Conservation (phyloP, 192 early-diverging fungal genomes). For the Entomortierella chlamydospora region DNA sequence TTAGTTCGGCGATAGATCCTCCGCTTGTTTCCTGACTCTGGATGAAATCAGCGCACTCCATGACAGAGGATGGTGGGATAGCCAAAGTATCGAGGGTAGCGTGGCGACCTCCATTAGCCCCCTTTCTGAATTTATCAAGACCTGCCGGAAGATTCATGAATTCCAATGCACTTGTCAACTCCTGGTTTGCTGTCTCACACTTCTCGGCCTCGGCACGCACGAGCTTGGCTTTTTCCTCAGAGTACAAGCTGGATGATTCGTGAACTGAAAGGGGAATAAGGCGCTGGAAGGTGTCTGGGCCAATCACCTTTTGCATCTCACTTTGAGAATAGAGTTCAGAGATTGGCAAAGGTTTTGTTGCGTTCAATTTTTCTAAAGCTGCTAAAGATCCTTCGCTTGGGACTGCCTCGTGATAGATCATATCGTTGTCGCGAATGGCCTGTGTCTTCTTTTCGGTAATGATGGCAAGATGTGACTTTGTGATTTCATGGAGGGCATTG, state of each 20-base stretch:
- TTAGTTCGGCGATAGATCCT: conserved; percentile 64
- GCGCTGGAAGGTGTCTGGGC: conserved; percentile 87
- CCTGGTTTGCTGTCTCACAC: conserved; percentile 85
- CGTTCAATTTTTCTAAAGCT: conserved; percentile 86
- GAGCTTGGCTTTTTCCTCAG: conserved; percentile 96
- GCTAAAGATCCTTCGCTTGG: conserved; percentile 84
- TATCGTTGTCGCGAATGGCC: conserved; percentile 91
- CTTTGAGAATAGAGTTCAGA: conserved; percentile 76
- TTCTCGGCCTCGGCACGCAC: conserved; percentile 83
- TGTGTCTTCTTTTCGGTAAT: conserved; percentile 77
- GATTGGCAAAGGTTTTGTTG: conserved; percentile 84
- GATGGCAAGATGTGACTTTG: conserved; percentile 70
- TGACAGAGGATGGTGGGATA: conserved; percentile 68
- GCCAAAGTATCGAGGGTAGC: conserved; percentile 64
- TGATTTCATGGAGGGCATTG: conserved; percentile 78
- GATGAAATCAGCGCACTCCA: conserved; percentile 70
- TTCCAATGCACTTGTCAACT: conserved; percentile 84
- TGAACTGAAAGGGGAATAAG: conserved; percentile 95
- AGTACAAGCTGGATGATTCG: conserved; percentile 92
- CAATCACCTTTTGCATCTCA: conserved; percentile 89
- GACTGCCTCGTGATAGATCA: conserved; percentile 92
- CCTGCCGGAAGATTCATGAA: conserved; percentile 88
- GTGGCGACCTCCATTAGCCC: conserved; percentile 52
- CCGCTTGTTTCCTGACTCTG: conserved; percentile 65
- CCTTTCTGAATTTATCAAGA: conserved; percentile 81